These are phyloP conservation scores for Seiridium cupressi DNA, from an alignment of 2,329 filamentous ascomycete species.

Conservation along the genomic window DNA sequence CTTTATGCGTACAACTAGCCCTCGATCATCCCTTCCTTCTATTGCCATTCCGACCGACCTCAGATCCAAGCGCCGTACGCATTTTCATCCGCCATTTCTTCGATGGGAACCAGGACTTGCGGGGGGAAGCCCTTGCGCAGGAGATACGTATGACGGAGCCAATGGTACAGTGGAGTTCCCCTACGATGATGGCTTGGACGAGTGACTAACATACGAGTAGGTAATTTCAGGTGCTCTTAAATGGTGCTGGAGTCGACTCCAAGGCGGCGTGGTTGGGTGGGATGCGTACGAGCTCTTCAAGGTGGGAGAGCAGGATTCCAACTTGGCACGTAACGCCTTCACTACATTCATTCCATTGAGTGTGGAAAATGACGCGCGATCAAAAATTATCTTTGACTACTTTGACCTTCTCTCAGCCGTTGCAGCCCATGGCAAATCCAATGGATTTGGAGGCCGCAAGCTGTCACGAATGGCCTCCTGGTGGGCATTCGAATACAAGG, in stretches of 20 bases:
- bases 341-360: constrained; percentile 94
- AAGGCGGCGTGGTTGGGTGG: constrained; percentile 92
- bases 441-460: constrained; percentile 90
- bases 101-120: constrained; percentile 62
- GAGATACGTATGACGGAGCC: constrained; percentile 92
- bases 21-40: constrained; percentile 91
- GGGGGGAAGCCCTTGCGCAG: constrained; percentile 71
- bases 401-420: constrained; percentile 91
- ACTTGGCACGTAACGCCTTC: constrained; percentile 89
- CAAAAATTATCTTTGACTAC: constrained; percentile 91
- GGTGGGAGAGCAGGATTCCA: constrained; percentile 90
- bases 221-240: constrained; percentile 92
- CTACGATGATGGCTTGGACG: too few relatives aligned
- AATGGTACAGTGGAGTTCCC: constrained; percentile 60
- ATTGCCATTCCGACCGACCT: constrained; percentile 89
- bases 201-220: constrained; percentile 42
- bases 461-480: constrained; percentile 93
- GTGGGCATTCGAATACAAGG: constrained; percentile 95
- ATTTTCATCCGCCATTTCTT: constrained; percentile 94
- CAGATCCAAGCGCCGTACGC: constrained; percentile 86
- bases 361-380: constrained; percentile 80
- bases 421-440: constrained; percentile 88
- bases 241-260: constrained; percentile 96
- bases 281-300: constrained; percentile 96
- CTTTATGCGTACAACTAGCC: constrained; percentile 45